These are phyloP conservation scores for Morella rubra DNA, from an alignment of 306 rosid species.

Conservation along the genomic window DNA sequence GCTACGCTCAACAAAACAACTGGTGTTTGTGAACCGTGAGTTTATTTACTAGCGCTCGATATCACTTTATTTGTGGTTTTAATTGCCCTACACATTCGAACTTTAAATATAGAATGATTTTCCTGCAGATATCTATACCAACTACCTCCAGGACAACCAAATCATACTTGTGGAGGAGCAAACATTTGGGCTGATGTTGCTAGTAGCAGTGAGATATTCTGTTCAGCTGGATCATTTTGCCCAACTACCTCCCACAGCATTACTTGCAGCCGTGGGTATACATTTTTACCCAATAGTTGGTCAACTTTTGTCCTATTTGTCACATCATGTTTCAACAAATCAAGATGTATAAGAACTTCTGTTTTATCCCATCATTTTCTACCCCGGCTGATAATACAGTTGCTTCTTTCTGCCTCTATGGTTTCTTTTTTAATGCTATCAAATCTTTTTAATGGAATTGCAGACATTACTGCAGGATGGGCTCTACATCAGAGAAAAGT, in stretches of 20 bases:
- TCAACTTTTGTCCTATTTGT: neutral
- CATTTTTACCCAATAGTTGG: slow-evolving; percentile 27
- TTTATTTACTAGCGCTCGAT: slow-evolving; percentile 26
- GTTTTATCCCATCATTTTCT: neutral
- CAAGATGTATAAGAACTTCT: neutral
- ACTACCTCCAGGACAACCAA: slow-evolving; percentile 71
- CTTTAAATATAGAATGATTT: slow-evolving; percentile 9
- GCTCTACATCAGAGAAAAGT: slow-evolving; percentile 81
- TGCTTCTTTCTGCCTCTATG: neutral
- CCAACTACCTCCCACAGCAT: slow-evolving; percentile 63
- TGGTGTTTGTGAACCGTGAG: slow-evolving; percentile 97
- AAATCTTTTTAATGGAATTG: slow-evolving; percentile 28
- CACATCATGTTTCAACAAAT: neutral
- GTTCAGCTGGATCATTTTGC: slow-evolving; percentile 88
- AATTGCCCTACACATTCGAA: neutral
- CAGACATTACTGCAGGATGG: slow-evolving; percentile 94
- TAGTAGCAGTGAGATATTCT: slow-evolving; percentile 71
- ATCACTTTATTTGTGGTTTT: slow-evolving; percentile 18
- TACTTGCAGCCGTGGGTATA: slow-evolving; percentile 82
- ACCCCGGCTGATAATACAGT: slow-evolving; percentile 3
- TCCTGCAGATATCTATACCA: slow-evolving; percentile 81
- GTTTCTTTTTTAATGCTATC: slow-evolving; percentile 25
- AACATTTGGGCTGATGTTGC: slow-evolving; percentile 83
- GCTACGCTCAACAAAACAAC: slow-evolving; percentile 72
- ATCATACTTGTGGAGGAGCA: slow-evolving; percentile 98